Conservation (phyloP, 2,329 filamentous ascomycete species). For the Helotiales sp. region DNA sequence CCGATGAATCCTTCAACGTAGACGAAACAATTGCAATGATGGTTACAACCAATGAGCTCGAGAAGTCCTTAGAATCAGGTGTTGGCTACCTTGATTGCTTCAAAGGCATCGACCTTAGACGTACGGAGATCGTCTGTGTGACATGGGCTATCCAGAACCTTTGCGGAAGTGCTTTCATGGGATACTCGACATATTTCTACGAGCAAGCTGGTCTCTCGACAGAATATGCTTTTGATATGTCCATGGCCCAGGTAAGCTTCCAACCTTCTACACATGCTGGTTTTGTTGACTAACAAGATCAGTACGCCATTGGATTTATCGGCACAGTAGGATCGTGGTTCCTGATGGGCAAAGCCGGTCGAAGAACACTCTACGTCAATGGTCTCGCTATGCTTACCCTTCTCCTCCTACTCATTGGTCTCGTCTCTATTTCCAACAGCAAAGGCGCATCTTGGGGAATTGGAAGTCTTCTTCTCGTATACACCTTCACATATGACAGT, state of each 20-base stretch:
- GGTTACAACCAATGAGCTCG: slow-evolving; percentile 82
- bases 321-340: slow-evolving; percentile 52
- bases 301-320: slow-evolving; percentile 46
- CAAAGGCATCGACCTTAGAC: slow-evolving; percentile 45
- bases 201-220: slow-evolving; percentile 57
- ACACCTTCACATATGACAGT: slow-evolving; percentile 82
- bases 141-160: slow-evolving; percentile 64
- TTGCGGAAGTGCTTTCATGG: slow-evolving; percentile 62
- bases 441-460: slow-evolving; percentile 44
- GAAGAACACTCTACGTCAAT: slow-evolving; percentile 65
- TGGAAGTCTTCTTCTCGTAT: slow-evolving; percentile 70
- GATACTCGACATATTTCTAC: slow-evolving; percentile 65
- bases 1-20: slow-evolving; percentile 39
- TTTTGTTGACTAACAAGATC: neutral
- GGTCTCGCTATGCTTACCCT: slow-evolving; percentile 71
- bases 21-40: slow-evolving; percentile 91
- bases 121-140: slow-evolving; percentile 54
- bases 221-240: slow-evolving; percentile 56
- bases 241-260: slow-evolving; percentile 50
- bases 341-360: slow-evolving; percentile 46
- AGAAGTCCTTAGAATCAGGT: slow-evolving; percentile 67
- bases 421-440: slow-evolving; percentile 35
- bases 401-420: slow-evolving; percentile 77
- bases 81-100: slow-evolving; percentile 74
- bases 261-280: neutral